Conservation (phyloP, 1,139 yeast species). For the Magnusiomyces magnusii region DNA sequence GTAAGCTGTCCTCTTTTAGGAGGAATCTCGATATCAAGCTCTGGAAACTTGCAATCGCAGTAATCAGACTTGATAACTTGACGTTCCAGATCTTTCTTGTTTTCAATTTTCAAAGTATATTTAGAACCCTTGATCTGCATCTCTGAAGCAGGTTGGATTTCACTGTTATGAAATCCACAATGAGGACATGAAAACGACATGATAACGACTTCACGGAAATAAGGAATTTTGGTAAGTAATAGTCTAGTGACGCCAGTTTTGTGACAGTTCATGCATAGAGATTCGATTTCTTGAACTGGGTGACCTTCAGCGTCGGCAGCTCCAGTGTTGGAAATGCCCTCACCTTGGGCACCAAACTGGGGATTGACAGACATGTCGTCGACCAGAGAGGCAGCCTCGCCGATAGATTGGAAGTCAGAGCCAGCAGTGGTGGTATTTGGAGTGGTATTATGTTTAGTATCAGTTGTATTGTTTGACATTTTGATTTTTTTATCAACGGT, state of each 20-base stretch:
- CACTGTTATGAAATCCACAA: constrained; percentile 86
- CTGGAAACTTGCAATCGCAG: constrained; percentile 73
- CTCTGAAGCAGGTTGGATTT: constrained; percentile 86
- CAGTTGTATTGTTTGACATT: constrained; percentile 2
- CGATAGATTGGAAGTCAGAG: constrained; percentile 21
- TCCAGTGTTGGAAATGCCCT: constrained; percentile 31
- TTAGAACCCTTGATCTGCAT: constrained; percentile 76
- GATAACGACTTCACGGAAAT: constrained; percentile 79
- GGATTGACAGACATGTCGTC: constrained; percentile 21
- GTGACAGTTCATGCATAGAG: constrained; percentile 94
- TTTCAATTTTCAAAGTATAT: constrained; percentile 63
- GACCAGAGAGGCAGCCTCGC: constrained; percentile 25
- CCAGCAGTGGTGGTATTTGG: not conserved
- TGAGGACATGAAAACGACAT: constrained; percentile 97
- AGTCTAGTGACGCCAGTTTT: constrained; percentile 76
- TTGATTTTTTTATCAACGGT: constrained; percentile 1
- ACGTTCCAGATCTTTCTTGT: constrained; percentile 69
- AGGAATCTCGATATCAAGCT: constrained; percentile 90
- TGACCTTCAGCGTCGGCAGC: constrained; percentile 83
- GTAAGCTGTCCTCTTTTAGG: constrained; percentile 91
- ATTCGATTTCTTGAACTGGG: constrained; percentile 91
- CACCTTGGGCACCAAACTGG: constrained; percentile 17
- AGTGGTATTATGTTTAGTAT: not conserved
- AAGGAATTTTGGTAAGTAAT: constrained; percentile 84
- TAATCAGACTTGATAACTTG: constrained; percentile 90